Conservation (phyloP, 2,329 filamentous ascomycete genomes). For the Fusarium fracticaudum region DNA sequence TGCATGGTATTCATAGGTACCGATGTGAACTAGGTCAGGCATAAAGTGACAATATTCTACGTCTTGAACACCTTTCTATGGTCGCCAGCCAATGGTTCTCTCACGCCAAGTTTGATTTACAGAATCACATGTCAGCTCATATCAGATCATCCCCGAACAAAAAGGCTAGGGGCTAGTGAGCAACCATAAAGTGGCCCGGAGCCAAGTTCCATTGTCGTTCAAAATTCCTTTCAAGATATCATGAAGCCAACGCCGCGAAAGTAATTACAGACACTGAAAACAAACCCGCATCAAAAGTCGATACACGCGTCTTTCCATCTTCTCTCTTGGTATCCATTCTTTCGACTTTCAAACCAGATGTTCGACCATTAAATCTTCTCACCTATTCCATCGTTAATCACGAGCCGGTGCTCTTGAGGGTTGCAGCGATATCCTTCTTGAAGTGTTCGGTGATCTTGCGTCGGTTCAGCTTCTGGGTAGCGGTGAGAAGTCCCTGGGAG, state of each 20-base stretch:
- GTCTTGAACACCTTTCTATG: background rate
- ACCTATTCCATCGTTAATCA: slow-evolving; percentile 21
- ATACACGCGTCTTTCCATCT: background rate
- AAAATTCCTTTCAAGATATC: slow-evolving; percentile 34
- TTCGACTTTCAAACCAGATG: slow-evolving; percentile 15
- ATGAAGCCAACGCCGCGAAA: slow-evolving; percentile 41
- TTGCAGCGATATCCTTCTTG: slow-evolving; percentile 60
- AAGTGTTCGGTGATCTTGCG: slow-evolving; percentile 61
- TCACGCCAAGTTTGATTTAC: background rate
- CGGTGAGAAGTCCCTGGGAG: slow-evolving; percentile 66
- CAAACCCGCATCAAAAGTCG: slow-evolving; percentile 19
- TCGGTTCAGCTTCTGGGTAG: slow-evolving; percentile 70
- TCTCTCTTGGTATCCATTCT: slow-evolving; percentile 39
- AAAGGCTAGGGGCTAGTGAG: slow-evolving; percentile 7
- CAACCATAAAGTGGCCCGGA: slow-evolving; percentile 17
- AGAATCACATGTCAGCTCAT: slow-evolving; percentile 7
- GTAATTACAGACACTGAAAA: slow-evolving; percentile 40
- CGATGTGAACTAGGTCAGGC: background rate
- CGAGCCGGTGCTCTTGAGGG: slow-evolving; percentile 46
- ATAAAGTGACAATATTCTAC: background rate
- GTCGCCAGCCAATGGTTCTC: background rate
- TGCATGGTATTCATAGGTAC: background rate
- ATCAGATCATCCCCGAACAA: background rate
- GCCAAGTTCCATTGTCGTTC: slow-evolving; percentile 18
- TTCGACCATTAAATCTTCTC: slow-evolving; percentile 1